Conservation (phyloP, 2,329 filamentous ascomycete genomes). For the Penicillium sp. region DNA sequence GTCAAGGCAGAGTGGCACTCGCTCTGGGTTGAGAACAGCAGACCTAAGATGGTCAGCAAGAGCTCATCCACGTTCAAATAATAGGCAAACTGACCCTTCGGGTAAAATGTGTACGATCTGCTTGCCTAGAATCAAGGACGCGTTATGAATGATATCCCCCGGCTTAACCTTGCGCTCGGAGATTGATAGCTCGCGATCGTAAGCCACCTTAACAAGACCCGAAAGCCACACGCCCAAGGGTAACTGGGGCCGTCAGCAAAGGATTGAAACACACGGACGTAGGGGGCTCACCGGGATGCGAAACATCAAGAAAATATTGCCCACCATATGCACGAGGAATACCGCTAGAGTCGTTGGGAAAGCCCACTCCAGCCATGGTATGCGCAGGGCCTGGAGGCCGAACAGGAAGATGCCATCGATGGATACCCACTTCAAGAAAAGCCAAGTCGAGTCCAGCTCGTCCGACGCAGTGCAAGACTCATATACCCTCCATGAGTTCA, state of each 20-base stretch:
- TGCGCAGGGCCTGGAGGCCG: constrained; percentile 76
- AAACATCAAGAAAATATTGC: constrained; percentile 89
- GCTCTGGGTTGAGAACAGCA: constrained; percentile 78
- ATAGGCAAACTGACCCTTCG: constrained; percentile 60
- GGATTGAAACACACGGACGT: neutral
- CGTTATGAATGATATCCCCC: constrained; percentile 80
- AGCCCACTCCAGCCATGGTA: constrained; percentile 94
- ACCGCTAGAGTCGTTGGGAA: constrained; percentile 65
- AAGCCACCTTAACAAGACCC: constrained; percentile 71
- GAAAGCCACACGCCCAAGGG: constrained; percentile 70
- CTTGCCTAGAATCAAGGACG: constrained; percentile 88
- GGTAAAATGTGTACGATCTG: constrained; percentile 97
- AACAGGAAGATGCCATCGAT: constrained; percentile 86
- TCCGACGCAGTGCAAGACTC: constrained; percentile 78
- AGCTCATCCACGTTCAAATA: neutral
- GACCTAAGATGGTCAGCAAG: constrained; percentile 52
- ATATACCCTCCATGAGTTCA: constrained; percentile 79
- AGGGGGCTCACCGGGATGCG: constrained; percentile 63
- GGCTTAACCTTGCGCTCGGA: constrained; percentile 91
- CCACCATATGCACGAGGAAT: constrained; percentile 64
- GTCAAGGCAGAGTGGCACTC: constrained; percentile 74
- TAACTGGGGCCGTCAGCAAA: constrained; percentile 46
- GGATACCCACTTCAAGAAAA: constrained; percentile 89
- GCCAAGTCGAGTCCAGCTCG: constrained; percentile 78
- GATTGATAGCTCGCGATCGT: constrained; percentile 86